Evolutionary conservation across 306 rosid genomes (phyloP).

Genomic region (Trifolium repens): DNA sequence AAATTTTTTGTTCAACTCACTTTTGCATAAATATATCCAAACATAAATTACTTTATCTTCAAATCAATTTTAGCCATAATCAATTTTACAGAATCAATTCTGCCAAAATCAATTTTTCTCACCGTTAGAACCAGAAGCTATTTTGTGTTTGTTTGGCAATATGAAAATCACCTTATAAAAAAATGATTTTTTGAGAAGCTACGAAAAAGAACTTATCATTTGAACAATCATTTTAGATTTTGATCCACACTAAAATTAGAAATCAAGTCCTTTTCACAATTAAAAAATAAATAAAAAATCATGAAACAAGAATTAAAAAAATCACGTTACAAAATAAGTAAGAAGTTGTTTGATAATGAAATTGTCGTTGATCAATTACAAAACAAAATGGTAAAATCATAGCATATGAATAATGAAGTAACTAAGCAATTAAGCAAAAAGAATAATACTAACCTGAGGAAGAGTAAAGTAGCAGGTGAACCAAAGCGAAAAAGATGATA

Average conservation of each 20-base stretch:
- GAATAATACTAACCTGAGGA: conserved; percentile 65
- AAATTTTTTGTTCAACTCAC: no score
- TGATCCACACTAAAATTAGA: not conserved
- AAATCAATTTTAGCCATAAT: no score
- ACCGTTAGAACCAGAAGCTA: no score
- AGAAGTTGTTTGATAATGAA: not conserved
- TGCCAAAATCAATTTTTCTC: no score
- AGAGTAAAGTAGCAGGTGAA: conserved; percentile 52
- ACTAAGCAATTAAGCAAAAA: conserved; percentile 16
- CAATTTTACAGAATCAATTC: no score
- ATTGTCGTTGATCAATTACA: not conserved
- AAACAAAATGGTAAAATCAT: not conserved
- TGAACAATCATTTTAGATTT: not conserved
- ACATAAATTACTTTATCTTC: no score
- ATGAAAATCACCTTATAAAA: no score
- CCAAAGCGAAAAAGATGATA: conserved; percentile 43
- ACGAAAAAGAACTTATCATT: no score
- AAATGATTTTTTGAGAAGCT: no score
- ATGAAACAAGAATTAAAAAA: conserved; percentile 1
- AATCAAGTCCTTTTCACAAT: not conserved
- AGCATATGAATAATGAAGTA: not conserved
- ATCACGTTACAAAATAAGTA: not conserved
- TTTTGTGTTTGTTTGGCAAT: no score
- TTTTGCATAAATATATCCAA: no score
- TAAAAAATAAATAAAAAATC: not conserved